Percentiles rank a stretch among this genome's conserved stretches.
Evolutionary conservation across 768 basidiomycete species (phyloP).

Genomic region (Cyclocybe aegerita): DNA sequence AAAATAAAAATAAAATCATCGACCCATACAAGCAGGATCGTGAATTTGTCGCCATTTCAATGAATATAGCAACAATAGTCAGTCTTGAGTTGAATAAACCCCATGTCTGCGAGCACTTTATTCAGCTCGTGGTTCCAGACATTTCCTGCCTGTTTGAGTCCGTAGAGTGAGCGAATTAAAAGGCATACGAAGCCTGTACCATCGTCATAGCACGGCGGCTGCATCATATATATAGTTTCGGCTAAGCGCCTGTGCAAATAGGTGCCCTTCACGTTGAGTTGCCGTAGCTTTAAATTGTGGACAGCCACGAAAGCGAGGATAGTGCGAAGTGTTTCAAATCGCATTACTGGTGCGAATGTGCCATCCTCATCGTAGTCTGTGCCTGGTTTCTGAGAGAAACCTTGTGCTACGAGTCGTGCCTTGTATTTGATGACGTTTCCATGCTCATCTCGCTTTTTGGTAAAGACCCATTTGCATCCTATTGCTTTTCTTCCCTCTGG

Average conservation of each 20-base stretch:
- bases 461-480: constrained; percentile 31
- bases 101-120: constrained; percentile 6
- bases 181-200: constrained; percentile 20
- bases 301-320: constrained; percentile 34
- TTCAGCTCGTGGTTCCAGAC: constrained; percentile 27
- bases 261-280: constrained; percentile 39
- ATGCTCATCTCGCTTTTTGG: constrained; percentile 30
- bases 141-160: constrained; percentile 30
- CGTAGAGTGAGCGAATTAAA: constrained; percentile 32
- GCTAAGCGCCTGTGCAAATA: constrained; percentile 29
- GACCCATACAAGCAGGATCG: constrained; percentile 5
- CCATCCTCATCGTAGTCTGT: constrained; percentile 29
- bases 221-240: constrained; percentile 37
- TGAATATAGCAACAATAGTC: constrained; percentile 17
- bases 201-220: constrained; percentile 32
- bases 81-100: constrained; percentile 17
- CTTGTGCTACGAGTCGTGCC: constrained; percentile 29
- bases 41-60: background rate
- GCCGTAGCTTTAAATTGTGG: constrained; percentile 32
- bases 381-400: constrained; percentile 37
- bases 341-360: constrained; percentile 28
- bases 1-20: constrained; percentile 1
- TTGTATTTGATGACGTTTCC: constrained; percentile 32
- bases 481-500: constrained; percentile 23
- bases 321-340: constrained; percentile 26